Conservation (phyloP, 129 eudicot species). For the Pseudognaphalium luteoalbum region DNA sequence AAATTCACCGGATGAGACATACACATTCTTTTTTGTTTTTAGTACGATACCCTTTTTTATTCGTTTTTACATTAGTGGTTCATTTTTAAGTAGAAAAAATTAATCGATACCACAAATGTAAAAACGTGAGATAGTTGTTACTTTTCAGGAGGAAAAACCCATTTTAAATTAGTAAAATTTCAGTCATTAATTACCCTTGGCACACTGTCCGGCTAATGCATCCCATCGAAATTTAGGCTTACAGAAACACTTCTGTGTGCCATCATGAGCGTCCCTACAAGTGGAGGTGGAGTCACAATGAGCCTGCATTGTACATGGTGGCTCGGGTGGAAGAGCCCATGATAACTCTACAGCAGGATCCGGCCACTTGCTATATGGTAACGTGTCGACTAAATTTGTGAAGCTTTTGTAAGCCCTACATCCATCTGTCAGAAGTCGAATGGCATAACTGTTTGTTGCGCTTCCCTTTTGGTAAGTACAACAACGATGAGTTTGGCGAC, state of each 20-base stretch:
- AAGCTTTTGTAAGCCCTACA: conserved; percentile 61
- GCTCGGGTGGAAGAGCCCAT: conserved; percentile 55
- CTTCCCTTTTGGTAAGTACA: conserved; percentile 61
- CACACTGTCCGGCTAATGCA: conserved; percentile 34
- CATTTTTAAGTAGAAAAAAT: too few species aligned
- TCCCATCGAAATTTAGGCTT: conserved; percentile 49
- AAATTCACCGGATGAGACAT: too few species aligned
- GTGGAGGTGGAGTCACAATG: conserved; percentile 31
- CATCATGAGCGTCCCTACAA: conserved; percentile 27
- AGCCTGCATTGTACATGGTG: conserved; percentile 35
- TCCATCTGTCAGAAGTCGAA: conserved; percentile 38
- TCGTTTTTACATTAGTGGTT: too few species aligned
- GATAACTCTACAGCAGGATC: conserved; percentile 55
- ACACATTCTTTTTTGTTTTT: too few species aligned
- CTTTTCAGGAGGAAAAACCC: too few species aligned
- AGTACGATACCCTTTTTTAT: too few species aligned
- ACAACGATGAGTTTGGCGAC: conserved; percentile 25
- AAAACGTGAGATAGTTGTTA: too few species aligned
- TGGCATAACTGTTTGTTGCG: conserved; percentile 39
- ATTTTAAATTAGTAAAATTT: background rate
- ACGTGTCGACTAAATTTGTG: conserved; percentile 40
- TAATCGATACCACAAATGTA: too few species aligned
- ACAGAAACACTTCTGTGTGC: conserved; percentile 46
- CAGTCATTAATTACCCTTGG: conserved; percentile 14
- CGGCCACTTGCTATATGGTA: conserved; percentile 57